Evolutionary conservation across 257 asterid genomes (phyloP), one percentile per base, ranked within the genome.

Genomic region (Salvia splendens): DNA sequence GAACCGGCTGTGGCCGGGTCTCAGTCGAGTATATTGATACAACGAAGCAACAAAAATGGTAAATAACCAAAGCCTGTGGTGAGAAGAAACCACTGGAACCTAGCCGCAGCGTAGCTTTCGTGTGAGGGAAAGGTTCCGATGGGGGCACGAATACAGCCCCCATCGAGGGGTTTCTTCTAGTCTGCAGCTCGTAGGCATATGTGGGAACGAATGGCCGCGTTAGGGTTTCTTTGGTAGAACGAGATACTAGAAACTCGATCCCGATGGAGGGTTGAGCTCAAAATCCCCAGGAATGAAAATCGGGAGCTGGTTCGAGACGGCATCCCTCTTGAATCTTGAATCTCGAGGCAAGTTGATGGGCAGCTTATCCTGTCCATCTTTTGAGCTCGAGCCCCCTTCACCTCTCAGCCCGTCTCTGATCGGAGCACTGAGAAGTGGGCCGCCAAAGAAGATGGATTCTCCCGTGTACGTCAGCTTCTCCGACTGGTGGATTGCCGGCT

Each of bases 361-460:
- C 59, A 68, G 68, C 72, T 75, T 78, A 20, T 82, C 89, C 43
- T 70, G 87, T n/a, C 80, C 84, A 3, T 83, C 91, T 74, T 81
- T 76, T 10, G 77, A 70, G 54, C 75, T 65, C 3, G 81, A 77
- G 56, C 69, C 86, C 17, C 78, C 82, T 38, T 78, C 95, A 43
- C 79, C 77, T 78, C 70, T 84, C 73, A 61, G 55, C 11, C 78
- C 83, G 6, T 77, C 91, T 74, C 83, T 82, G 45, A 72, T 73
- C 2, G 92, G 91, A 67, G 85, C 95, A 17, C 83, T 77, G 38
- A 87, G 74, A 72, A 90, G 96, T 20, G 99, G 99, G 12, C 99
- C 97, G 6, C 99, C 97, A 15, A 91, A 93, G 78, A 94, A 94
- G 61, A 94, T 94, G 16, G 97, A 87, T 55, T 91, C 95, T 41